Conservation (phyloP, 2,329 filamentous ascomycete species). For the Cytospora piceicola region DNA sequence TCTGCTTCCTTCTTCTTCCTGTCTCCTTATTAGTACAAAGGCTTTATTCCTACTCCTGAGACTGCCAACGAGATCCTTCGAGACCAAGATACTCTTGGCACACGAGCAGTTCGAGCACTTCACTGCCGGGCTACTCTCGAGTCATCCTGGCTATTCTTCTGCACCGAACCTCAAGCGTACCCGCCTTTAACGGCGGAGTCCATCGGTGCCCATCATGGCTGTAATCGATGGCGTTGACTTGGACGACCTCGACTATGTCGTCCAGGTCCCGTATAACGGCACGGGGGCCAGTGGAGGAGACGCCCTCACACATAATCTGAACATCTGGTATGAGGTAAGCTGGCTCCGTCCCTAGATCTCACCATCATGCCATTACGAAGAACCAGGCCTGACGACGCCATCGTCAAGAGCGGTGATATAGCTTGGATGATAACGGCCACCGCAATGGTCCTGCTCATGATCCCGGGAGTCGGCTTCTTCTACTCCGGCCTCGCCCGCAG, state of each 20-base stretch:
- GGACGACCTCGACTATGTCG: slow-evolving; percentile 49
- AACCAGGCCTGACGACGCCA: slow-evolving; percentile 37
- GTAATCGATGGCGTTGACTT: slow-evolving; percentile 47
- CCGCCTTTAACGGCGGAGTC: slow-evolving; percentile 5
- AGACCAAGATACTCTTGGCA: too few species aligned
- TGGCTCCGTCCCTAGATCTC: slow-evolving; percentile 32
- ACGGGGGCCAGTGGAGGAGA: slow-evolving; percentile 68
- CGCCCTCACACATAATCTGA: slow-evolving; percentile 69
- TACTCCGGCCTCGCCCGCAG: slow-evolving; percentile 87
- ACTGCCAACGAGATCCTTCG: too few species aligned
- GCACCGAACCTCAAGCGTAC: background rate
- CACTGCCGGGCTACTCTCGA: background rate
- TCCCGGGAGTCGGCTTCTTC: slow-evolving; percentile 91
- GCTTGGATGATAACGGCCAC: slow-evolving; percentile 83
- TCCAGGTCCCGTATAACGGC: slow-evolving; percentile 65
- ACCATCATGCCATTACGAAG: background rate
- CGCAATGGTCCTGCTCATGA: slow-evolving; percentile 87
- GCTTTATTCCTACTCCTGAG: background rate
- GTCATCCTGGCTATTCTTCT: background rate
- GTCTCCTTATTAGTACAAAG: background rate
- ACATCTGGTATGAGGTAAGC: slow-evolving; percentile 75
- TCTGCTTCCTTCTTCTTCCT: background rate
- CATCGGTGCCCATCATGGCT: slow-evolving; percentile 37
- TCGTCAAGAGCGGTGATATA: slow-evolving; percentile 73
- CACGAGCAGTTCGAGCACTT: too few species aligned